A percentile compares a stretch with the other conserved stretches of the same genome.
Evolutionary conservation across 2,329 filamentous ascomycete genomes (phyloP).

Genomic region (Neospermospora avenae): DNA sequence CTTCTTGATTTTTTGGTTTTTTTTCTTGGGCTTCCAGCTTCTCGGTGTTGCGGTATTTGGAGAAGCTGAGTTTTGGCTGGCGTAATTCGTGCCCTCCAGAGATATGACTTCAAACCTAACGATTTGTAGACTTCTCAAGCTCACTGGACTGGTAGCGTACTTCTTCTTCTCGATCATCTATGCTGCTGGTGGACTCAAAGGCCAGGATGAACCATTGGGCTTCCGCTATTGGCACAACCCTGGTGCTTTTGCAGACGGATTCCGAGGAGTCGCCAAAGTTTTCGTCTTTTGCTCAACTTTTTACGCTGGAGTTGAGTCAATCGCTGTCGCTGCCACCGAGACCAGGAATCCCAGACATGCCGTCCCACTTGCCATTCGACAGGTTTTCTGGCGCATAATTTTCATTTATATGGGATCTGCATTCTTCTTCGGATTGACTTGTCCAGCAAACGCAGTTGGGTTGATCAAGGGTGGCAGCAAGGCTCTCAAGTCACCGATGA

Average conservation of each 20-base stretch:
- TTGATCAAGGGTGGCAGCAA: constrained; percentile 60
- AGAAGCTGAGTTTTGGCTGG: constrained; percentile 78
- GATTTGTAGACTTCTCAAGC: constrained; percentile 58
- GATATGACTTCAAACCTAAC: neutral
- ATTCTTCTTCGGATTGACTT: constrained; percentile 72
- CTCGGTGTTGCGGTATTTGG: constrained; percentile 72
- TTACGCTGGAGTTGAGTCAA: constrained; percentile 64
- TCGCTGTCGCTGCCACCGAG: constrained; percentile 54
- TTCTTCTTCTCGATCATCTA: constrained; percentile 74
- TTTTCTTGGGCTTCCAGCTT: constrained; percentile 66
- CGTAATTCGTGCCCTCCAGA: constrained; percentile 29
- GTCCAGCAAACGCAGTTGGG: constrained; percentile 63
- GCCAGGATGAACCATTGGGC: constrained; percentile 53
- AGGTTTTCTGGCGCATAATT: constrained; percentile 90
- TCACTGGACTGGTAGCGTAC: constrained; percentile 66
- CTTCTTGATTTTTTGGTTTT: constrained; percentile 72
- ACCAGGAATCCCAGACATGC: constrained; percentile 46
- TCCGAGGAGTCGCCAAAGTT: constrained; percentile 61
- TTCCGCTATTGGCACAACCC: constrained; percentile 71
- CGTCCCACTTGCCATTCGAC: constrained; percentile 67
- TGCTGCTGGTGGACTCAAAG: constrained; percentile 62
- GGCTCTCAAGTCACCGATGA: constrained; percentile 70
- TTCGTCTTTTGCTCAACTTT: constrained; percentile 69
- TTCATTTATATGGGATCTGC: constrained; percentile 79
- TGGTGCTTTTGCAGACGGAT: constrained; percentile 67